Percentiles rank a stretch among this genome's conserved stretches.
phyloP scores from a whole-genome alignment of 352 stramenopile species.

The Phytophthora foliorum region DNA sequence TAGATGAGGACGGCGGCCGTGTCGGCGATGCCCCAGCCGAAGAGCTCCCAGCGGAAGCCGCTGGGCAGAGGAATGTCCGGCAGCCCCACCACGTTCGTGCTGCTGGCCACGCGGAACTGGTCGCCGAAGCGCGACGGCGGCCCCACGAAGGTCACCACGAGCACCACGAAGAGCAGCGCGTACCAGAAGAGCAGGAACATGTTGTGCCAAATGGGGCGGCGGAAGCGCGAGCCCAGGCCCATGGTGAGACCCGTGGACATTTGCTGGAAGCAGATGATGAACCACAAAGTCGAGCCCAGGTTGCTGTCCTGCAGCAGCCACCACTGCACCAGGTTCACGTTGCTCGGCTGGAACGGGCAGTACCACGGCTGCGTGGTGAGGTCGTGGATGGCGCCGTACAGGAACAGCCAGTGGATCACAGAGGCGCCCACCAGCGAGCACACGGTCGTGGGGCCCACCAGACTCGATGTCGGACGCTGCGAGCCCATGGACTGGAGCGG shows the following conservation, averaged over 20 bases:
- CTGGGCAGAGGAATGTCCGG: slow-evolving; percentile 74
- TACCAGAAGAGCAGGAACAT: slow-evolving; percentile 75
- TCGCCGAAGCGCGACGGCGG: slow-evolving; percentile 67
- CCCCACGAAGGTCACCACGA: slow-evolving; percentile 65
- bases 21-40: slow-evolving; percentile 69
- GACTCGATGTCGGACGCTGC: slow-evolving; percentile 82
- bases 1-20: slow-evolving; percentile 61
- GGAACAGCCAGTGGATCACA: slow-evolving; percentile 81
- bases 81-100: slow-evolving; percentile 76
- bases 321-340: slow-evolving; percentile 79
- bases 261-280: slow-evolving; percentile 76
- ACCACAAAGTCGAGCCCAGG: slow-evolving; percentile 66
- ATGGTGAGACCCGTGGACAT: slow-evolving; percentile 72
- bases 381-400: slow-evolving; percentile 69
- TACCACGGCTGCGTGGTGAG: slow-evolving; percentile 72
- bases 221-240: slow-evolving; percentile 75
- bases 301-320: slow-evolving; percentile 81
- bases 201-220: slow-evolving; percentile 70
- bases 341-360: slow-evolving; percentile 72
- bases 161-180: slow-evolving; percentile 58
- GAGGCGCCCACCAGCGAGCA: slow-evolving; percentile 64
- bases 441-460: slow-evolving; percentile 83
- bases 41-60: slow-evolving; percentile 71
- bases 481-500: slow-evolving; percentile 68
- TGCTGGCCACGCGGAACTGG: slow-evolving; percentile 79